A percentile compares a stretch with the other conserved stretches of the same genome.
Conservation (phyloP, 345 rosid species). For the Syzygium jambos region DNA sequence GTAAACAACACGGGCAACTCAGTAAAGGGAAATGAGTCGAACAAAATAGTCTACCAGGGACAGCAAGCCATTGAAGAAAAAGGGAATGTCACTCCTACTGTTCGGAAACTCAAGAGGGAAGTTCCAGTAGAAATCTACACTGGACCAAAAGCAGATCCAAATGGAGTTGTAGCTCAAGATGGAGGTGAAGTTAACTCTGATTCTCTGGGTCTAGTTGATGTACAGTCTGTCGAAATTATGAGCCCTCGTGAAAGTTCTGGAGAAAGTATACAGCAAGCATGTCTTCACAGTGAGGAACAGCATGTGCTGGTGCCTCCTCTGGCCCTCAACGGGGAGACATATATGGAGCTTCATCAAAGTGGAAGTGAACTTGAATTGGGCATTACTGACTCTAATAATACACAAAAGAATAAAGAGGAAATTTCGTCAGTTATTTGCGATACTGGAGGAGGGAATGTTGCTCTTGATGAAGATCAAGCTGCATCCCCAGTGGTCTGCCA, state of each 20-base stretch:
- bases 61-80: background rate
- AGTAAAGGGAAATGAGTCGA: slow-evolving; percentile 17
- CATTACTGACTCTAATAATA: background rate
- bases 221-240: background rate
- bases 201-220: background rate
- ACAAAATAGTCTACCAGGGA: background rate
- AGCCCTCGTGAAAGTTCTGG: background rate
- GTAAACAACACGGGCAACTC: slow-evolving; percentile 17
- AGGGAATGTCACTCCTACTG: background rate
- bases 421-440: background rate
- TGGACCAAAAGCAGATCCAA: background rate
- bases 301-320: background rate
- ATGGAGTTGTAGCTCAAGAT: background rate
- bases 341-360: background rate
- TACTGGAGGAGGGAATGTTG: slow-evolving; percentile 1
- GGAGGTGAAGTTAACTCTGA: background rate
- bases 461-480: background rate
- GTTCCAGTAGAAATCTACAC: background rate
- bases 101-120: background rate
- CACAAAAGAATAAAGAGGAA: background rate
- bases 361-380: background rate
- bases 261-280: background rate
- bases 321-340: background rate
- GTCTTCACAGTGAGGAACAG: background rate
- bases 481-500: background rate